Evolutionary conservation across 1,139 yeast species (phyloP).

Genomic region (Candida tropicalis): DNA sequence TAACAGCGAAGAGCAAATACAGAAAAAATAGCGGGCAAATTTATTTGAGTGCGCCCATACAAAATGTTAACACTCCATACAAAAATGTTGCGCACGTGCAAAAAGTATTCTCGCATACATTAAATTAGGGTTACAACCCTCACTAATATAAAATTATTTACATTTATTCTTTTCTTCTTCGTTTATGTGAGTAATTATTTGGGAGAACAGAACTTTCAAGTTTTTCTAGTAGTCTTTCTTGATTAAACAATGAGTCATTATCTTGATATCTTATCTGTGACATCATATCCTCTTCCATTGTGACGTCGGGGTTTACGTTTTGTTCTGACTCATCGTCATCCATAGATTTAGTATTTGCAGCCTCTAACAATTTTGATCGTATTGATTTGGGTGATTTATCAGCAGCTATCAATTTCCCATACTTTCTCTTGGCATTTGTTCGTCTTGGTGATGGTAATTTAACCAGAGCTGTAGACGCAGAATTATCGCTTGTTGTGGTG

Average conservation of each 20-base stretch:
- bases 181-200: constrained; percentile 2
- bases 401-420: constrained; percentile 32
- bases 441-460: constrained; percentile 46
- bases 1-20: constrained; percentile 1
- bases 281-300: constrained; percentile 23
- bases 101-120: neutral
- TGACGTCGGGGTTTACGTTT: constrained; percentile 19
- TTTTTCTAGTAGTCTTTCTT: constrained; percentile 29
- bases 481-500: constrained; percentile 6
- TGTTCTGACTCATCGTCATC: constrained; percentile 6
- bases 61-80: too few relatives aligned
- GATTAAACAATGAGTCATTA: constrained; percentile 29
- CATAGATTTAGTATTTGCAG: constrained; percentile 6
- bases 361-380: constrained; percentile 11
- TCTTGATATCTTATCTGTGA: constrained; percentile 38
- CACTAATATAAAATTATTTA: neutral
- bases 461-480: constrained; percentile 14
- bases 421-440: constrained; percentile 32
- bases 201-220: constrained; percentile 15
- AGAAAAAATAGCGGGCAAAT: constrained; percentile 4
- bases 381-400: constrained; percentile 15
- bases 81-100: constrained; percentile 9
- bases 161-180: constrained; percentile 8
- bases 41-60: too few relatives aligned
- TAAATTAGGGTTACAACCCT: constrained; percentile 13